Evolutionary conservation across 495 filamentous ascomycete species (phyloP).

Genomic region (Hypoxylon fuscum): DNA sequence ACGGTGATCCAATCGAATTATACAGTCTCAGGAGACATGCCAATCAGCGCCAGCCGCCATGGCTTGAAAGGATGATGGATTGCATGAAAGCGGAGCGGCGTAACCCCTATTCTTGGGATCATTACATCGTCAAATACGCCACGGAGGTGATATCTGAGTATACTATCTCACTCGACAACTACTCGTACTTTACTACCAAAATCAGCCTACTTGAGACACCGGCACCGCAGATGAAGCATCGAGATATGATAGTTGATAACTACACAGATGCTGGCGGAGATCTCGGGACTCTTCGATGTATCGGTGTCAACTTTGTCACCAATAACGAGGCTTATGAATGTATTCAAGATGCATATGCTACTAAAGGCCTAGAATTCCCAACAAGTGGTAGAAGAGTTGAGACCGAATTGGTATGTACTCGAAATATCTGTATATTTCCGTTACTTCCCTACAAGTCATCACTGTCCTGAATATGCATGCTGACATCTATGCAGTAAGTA

Average conservation of each 20-base stretch:
- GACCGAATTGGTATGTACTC: constrained; percentile 18
- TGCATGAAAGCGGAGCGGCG: background rate
- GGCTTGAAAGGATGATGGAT: background rate
- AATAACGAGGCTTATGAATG: background rate
- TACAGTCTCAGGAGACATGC: background rate
- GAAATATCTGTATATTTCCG: too few species aligned
- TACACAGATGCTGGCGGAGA: constrained; percentile 6
- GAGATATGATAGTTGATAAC: constrained; percentile 25
- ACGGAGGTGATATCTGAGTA: background rate
- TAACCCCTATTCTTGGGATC: background rate
- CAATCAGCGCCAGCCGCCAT: background rate
- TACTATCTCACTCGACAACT: constrained; percentile 6
- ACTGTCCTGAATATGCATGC: background rate
- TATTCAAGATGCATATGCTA: constrained; percentile 1
- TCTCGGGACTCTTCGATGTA: background rate
- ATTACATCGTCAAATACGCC: background rate
- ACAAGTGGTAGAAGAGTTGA: too few species aligned
- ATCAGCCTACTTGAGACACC: background rate
- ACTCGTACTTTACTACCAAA: background rate
- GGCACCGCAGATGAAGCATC: constrained; percentile 10
- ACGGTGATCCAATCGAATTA: background rate
- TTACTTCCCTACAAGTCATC: background rate
- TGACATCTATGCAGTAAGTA: constrained; percentile 11
- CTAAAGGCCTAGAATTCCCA: background rate
- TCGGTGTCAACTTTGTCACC: constrained; percentile 6